Percentiles rank a stretch among this genome's conserved stretches.
Evolutionary conservation across 2,329 filamentous ascomycete genomes (phyloP).

Genomic region (Trichoderma asperellum): DNA sequence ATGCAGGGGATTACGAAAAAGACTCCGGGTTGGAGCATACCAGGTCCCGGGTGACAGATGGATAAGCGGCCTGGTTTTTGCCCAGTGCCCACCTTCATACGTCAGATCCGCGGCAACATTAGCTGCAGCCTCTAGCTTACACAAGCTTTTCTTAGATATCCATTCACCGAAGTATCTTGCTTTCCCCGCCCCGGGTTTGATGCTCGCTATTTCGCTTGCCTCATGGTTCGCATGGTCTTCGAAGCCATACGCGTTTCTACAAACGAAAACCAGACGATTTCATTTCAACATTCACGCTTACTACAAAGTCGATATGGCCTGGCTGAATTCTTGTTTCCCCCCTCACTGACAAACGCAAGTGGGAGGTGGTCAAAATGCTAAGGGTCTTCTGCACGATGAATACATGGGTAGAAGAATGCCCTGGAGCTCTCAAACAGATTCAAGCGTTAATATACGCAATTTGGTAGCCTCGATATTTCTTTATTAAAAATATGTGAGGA

Average conservation of each 20-base stretch:
- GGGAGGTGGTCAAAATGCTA: neutral
- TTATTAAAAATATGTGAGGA: neutral
- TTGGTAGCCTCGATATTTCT: accelerated
- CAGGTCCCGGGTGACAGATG: neutral
- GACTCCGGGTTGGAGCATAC: neutral
- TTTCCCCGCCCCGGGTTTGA: neutral
- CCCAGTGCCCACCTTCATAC: neutral
- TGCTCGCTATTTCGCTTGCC: too few relatives aligned
- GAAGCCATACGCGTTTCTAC: neutral
- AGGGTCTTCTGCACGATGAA: neutral
- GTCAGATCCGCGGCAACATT: conserved; percentile 11
- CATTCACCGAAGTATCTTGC: neutral
- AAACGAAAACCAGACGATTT: neutral
- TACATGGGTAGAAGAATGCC: neutral
- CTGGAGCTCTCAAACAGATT: neutral
- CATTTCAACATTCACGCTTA: neutral
- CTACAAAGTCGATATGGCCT: neutral
- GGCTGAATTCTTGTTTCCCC: neutral
- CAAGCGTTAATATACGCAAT: neutral
- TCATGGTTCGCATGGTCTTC: neutral
- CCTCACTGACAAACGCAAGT: neutral
- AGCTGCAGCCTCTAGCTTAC: conserved; percentile 4
- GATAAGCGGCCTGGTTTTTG: neutral
- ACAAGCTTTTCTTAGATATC: neutral
- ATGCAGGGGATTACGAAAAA: neutral